phyloP scores from a whole-genome alignment of 2,329 filamentous ascomycete species.

The Botrytis aclada region DNA sequence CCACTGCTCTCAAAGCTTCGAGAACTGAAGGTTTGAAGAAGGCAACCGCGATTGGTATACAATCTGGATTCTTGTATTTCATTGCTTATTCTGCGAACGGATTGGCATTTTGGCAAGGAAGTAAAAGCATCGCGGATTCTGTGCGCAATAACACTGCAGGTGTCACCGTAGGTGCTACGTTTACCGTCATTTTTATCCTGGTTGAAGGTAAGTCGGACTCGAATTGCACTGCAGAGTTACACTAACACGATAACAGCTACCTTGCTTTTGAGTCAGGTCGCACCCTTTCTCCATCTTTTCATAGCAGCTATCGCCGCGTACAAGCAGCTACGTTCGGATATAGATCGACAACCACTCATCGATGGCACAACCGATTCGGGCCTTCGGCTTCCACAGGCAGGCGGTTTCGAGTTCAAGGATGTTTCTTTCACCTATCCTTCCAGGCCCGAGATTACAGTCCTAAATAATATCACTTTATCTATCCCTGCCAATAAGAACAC shows the following conservation, averaged over 20 bases:
- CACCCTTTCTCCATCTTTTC: constrained; percentile 60
- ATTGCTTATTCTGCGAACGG: constrained; percentile 48
- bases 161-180: constrained; percentile 40
- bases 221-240: background rate
- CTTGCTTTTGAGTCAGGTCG: constrained; percentile 60
- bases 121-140: constrained; percentile 45
- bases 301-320: constrained; percentile 57
- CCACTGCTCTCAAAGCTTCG: constrained; percentile 43
- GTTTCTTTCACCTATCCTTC: constrained; percentile 34
- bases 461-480: constrained; percentile 36
- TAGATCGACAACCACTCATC: constrained; percentile 26
- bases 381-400: constrained; percentile 19
- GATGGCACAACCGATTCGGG: constrained; percentile 26
- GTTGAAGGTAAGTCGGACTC: constrained; percentile 44
- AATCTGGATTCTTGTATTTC: constrained; percentile 45
- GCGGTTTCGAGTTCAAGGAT: constrained; percentile 8
- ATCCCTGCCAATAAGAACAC: constrained; percentile 41
- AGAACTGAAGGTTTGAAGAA: constrained; percentile 48
- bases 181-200: constrained; percentile 52
- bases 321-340: constrained; percentile 46
- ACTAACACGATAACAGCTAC: constrained; percentile 33
- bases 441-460: constrained; percentile 32
- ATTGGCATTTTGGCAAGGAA: constrained; percentile 58
- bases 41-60: constrained; percentile 46
- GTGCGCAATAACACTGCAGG: constrained; percentile 20